Evolutionary conservation across 2,329 filamentous ascomycete genomes (phyloP).

Genomic region (Nigrospora sphaerica): DNA sequence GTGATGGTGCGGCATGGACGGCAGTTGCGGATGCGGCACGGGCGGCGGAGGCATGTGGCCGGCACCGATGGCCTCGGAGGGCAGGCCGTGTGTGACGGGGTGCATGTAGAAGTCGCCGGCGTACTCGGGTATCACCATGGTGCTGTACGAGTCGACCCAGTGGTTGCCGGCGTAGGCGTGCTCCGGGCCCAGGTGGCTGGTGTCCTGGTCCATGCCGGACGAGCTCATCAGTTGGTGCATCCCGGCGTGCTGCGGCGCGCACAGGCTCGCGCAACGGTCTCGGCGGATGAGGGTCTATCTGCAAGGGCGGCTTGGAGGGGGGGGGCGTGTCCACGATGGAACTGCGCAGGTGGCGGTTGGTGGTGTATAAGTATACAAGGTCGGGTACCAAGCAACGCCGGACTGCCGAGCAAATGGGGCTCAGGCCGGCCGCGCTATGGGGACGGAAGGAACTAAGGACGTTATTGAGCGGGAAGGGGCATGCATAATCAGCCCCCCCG

Average conservation of each 20-base stretch:
- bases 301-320: not conserved
- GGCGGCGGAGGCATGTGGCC: constrained; percentile 50
- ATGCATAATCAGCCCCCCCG: constrained; percentile 39
- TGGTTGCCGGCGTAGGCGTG: constrained; percentile 35
- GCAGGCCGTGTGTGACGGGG: constrained; percentile 37
- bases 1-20: constrained; percentile 26
- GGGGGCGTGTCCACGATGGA: not conserved
- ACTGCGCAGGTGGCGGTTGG: not conserved
- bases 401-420: no score
- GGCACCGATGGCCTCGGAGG: constrained; percentile 39
- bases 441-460: constrained; percentile 8
- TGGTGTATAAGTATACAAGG: not conserved
- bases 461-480: constrained; percentile 34
- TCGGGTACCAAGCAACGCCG: not conserved
- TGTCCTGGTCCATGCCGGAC: constrained; percentile 38
- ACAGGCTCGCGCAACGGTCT: constrained; percentile 11
- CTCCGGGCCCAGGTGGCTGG: constrained; percentile 33
- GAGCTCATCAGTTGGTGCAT: constrained; percentile 41
- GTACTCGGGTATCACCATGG: constrained; percentile 66
- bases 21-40: constrained; percentile 51
- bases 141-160: constrained; percentile 57
- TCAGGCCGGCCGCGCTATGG: no score
- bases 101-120: constrained; percentile 54
- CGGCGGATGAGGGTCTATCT: constrained; percentile 11
- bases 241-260: constrained; percentile 15